Base-by-base conservation (phyloP, 169 alveolate species). In the Plasmodium gallinaceum region DNA sequence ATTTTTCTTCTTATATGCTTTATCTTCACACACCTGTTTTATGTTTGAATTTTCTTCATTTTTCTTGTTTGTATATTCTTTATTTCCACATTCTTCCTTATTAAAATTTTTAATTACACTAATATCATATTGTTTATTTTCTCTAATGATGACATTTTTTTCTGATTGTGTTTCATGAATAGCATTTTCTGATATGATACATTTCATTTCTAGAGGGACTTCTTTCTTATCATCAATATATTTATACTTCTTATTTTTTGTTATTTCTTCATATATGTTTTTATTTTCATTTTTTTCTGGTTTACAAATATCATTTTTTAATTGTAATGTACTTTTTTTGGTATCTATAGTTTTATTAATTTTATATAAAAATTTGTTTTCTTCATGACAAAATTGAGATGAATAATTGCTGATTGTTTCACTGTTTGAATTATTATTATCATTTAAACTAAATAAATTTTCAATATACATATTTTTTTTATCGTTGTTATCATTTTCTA, bases 391-490 rank as follows among this genome's bases (percentile, higher is more conserved):
- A 26, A 22, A 3, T 71, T 46, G 46, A 9, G 42, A 0, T 42
- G 37, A 7, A 14, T 71, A 32, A 32, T 58, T 16, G 43, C 43
- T 16, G 16, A 74, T 7, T 24, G 58, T 58, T 52, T 65, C 70
- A 6, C 3, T 43, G 66, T 80, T 58, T 66, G 83, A 80, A 16
- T 72, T 72, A 32, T 26, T 26, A 6, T 52, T 12, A 26, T 52
- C 39, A 51, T 72, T 54, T 12, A 51, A 51, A 54, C 37, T 20
- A 43, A 80, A 80, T 24, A 80, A 48, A 57, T 65, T 80, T 57
- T 65, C 83, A 32, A 80, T 46, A 61, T 65, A 57, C 72, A 68
- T 57, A 68, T 46, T 54, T 68, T 80, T n/a, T 26, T 68, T 72
- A 68, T 80, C 51, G 2, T 16, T n/a, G 4, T 18, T n/a, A 6